A percentile compares a stretch with the other conserved stretches of the same genome.
Conservation (phyloP, 805 yeast species). For the Ogataea pini region DNA sequence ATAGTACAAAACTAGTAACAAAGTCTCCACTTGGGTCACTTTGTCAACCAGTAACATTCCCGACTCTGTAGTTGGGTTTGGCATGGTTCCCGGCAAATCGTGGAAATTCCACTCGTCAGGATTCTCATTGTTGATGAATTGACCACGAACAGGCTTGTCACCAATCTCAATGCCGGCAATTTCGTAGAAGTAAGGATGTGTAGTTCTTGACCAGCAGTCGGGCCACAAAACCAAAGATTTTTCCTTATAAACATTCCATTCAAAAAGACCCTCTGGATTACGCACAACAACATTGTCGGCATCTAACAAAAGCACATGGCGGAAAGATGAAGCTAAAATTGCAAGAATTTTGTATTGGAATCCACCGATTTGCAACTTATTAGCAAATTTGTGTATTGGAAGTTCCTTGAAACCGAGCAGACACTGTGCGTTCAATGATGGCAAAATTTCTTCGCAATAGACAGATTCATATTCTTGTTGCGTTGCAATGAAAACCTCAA, state of each 20-base stretch:
- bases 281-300: conserved; percentile 50
- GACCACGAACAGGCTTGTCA: conserved; percentile 38
- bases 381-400: conserved; percentile 30
- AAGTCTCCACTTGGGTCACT: conserved; percentile 51
- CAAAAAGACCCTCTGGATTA: conserved; percentile 48
- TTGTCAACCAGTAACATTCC: conserved; percentile 69
- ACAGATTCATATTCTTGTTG: conserved; percentile 45
- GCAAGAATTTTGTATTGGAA: conserved; percentile 55
- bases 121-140: conserved; percentile 20
- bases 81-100: conserved; percentile 62
- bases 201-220: conserved; percentile 69
- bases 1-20: conserved; percentile 61
- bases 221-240: conserved; percentile 62
- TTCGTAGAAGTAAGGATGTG: conserved; percentile 58
- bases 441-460: conserved; percentile 45
- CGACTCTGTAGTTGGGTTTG: conserved; percentile 68
- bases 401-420: conserved; percentile 38
- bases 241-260: conserved; percentile 42
- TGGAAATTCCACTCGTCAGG: conserved; percentile 48
- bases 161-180: conserved; percentile 48
- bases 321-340: conserved; percentile 46
- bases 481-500: conserved; percentile 51
- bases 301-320: conserved; percentile 49
- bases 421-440: conserved; percentile 48
- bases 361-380: conserved; percentile 39